Conservation (phyloP, 139 green algal species). For the Marvania coccoides region DNA sequence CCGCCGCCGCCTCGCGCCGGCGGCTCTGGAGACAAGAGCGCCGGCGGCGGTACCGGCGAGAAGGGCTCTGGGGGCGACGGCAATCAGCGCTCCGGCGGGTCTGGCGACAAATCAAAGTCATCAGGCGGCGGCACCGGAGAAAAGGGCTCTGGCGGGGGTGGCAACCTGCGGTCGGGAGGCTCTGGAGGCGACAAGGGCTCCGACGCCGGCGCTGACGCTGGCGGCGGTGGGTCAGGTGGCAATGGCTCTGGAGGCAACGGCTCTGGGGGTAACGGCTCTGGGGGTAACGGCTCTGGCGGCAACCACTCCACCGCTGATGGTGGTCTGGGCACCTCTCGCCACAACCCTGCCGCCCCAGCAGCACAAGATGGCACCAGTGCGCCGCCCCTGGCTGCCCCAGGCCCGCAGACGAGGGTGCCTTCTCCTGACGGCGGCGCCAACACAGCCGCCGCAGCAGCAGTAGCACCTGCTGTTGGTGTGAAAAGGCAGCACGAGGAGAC, state of each 20-base stretch:
- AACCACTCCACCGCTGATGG: not conserved
- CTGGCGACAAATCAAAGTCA: no score
- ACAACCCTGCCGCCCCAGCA: no score
- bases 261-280: not conserved
- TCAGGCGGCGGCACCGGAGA: not conserved
- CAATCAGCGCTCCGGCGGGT: no score
- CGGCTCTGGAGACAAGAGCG: not conserved
- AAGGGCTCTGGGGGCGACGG: not conserved
- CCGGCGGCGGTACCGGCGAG: not conserved
- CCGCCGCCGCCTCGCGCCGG: not conserved
- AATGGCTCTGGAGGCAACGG: constrained; percentile 1
- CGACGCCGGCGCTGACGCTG: not conserved
- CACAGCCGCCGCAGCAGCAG: not conserved
- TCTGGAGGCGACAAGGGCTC: not conserved
- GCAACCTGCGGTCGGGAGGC: no score
- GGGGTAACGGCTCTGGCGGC: constrained; percentile 9
- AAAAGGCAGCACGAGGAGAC: not conserved
- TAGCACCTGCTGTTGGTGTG: not conserved
- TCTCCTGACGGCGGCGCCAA: no score
- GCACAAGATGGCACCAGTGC: no score
- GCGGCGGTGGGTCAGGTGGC: not conserved
- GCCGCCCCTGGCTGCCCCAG: no score
- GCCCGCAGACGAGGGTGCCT: no score
- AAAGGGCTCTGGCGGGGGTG: not conserved
- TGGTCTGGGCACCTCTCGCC: not conserved